Conservation (phyloP, 2,329 filamentous ascomycete genomes). For the Leptographium procerum region DNA sequence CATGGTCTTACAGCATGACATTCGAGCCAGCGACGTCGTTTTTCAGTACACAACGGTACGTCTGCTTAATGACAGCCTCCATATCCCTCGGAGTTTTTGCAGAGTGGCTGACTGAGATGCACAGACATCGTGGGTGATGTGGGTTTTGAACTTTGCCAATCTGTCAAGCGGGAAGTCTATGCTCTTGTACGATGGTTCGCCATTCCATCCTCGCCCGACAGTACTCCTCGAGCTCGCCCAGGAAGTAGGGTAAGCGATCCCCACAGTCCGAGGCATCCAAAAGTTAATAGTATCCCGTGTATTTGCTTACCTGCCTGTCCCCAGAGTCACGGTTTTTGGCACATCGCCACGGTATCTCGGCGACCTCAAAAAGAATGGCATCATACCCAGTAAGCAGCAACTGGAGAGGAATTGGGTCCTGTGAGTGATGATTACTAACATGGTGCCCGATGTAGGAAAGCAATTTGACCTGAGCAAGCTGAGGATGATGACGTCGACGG, state of each 20-base stretch:
- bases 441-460: not conserved
- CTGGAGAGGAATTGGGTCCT: not conserved
- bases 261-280: no score
- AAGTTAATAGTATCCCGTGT: not conserved
- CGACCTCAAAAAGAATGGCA: slow-evolving; percentile 25
- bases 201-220: slow-evolving; percentile 7
- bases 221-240: slow-evolving; percentile 7
- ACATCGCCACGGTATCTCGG: slow-evolving; percentile 30
- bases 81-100: not conserved
- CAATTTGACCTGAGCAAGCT: not conserved
- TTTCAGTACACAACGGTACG: slow-evolving; percentile 10
- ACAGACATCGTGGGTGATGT: slow-evolving; percentile 11
- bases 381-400: slow-evolving; percentile 19
- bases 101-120: not conserved
- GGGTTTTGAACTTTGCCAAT: slow-evolving; percentile 8
- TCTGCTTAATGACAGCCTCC: not conserved
- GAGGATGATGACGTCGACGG: slow-evolving; percentile 30
- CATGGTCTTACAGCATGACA: slow-evolving; percentile 8
- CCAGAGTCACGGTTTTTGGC: slow-evolving; percentile 20
- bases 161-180: slow-evolving; percentile 8
- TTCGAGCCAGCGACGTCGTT: slow-evolving; percentile 3
- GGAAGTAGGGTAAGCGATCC: slow-evolving; percentile 6
- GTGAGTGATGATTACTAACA: not conserved
- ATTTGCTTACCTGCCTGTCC: not conserved
- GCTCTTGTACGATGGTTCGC: slow-evolving; percentile 14